Evolutionary conservation across 495 filamentous ascomycete genomes (phyloP).

Genomic region (Astrocystis sublimbata): DNA sequence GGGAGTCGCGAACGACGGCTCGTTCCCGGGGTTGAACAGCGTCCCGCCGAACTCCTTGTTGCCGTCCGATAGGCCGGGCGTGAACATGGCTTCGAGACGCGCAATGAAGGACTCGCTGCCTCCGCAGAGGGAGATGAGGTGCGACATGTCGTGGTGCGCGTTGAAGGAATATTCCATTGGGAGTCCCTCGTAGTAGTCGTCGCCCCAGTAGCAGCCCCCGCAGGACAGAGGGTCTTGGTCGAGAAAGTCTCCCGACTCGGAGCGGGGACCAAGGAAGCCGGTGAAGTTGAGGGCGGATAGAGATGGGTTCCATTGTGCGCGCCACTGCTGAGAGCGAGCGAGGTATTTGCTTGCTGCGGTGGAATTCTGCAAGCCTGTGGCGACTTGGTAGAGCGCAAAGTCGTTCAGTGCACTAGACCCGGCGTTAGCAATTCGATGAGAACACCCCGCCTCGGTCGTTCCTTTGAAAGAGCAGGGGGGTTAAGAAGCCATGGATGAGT

Average conservation of each 20-base stretch:
- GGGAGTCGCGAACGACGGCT: constrained; percentile 67
- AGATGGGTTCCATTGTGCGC: constrained; percentile 68
- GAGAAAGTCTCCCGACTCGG: constrained; percentile 54
- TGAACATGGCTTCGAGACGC: constrained; percentile 65
- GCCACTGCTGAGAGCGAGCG: constrained; percentile 66
- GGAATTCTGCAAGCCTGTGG: constrained; percentile 54
- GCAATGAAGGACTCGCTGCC: constrained; percentile 57
- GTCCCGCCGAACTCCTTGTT: constrained; percentile 51
- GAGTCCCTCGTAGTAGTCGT: constrained; percentile 61
- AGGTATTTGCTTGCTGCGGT: constrained; percentile 62
- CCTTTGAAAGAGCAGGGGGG: neutral
- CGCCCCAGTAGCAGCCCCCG: constrained; percentile 68
- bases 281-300: constrained; percentile 57
- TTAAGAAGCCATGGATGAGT: neutral
- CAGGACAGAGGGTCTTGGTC: constrained; percentile 62
- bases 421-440: neutral
- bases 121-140: constrained; percentile 58
- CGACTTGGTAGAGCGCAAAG: constrained; percentile 63
- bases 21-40: constrained; percentile 69
- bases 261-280: constrained; percentile 66
- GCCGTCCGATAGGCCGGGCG: constrained; percentile 55
- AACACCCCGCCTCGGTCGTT: too few relatives aligned
- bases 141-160: constrained; percentile 65
- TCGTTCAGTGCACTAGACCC: constrained; percentile 57
- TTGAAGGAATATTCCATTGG: constrained; percentile 73